phyloP scores from a whole-genome alignment of 225 moss, liverwort and hornwort genomes.

The Polytrichum commune region DNA sequence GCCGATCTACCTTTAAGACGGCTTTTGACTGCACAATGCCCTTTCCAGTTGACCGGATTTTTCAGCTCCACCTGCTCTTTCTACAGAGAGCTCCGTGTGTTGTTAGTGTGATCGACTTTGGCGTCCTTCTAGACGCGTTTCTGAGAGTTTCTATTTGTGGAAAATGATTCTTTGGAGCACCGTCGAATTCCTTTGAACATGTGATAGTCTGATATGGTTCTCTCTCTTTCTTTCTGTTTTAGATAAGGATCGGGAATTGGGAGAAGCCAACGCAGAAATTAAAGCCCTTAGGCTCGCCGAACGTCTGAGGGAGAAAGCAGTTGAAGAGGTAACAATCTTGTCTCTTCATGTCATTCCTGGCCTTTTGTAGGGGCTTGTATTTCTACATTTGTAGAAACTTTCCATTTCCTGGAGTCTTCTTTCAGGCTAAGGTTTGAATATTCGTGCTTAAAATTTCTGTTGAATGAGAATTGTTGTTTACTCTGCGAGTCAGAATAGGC shows the following conservation, averaged over 20 bases:
- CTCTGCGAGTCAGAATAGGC: too few relatives aligned
- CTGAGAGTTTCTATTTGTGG: neutral
- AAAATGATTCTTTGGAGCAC: neutral
- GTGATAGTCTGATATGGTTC: constrained; percentile 1
- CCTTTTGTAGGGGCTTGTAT: constrained; percentile 8
- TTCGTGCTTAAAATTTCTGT: too few relatives aligned
- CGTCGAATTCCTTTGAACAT: neutral
- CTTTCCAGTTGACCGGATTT: constrained; percentile 8
- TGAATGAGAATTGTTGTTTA: too few relatives aligned
- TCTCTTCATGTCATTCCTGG: constrained; percentile 5
- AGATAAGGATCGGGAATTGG: constrained; percentile 67
- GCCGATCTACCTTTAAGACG: too few relatives aligned
- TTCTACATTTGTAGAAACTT: too few relatives aligned
- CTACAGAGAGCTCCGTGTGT: neutral
- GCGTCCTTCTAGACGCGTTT: neutral
- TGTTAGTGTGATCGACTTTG: constrained; percentile 3
- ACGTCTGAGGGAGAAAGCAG: constrained; percentile 52
- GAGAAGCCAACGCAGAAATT: constrained; percentile 52
- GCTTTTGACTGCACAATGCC: too few relatives aligned
- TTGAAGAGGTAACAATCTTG: constrained; percentile 42
- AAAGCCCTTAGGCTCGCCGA: constrained; percentile 59
- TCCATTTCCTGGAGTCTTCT: too few relatives aligned
- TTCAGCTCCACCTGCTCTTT: neutral
- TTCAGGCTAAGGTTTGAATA: constrained; percentile 4
- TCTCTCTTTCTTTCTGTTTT: constrained; percentile 22